Evolutionary conservation across 225 moss, liverwort and hornwort genomes (phyloP).

Genomic region (Polytrichum commune): DNA sequence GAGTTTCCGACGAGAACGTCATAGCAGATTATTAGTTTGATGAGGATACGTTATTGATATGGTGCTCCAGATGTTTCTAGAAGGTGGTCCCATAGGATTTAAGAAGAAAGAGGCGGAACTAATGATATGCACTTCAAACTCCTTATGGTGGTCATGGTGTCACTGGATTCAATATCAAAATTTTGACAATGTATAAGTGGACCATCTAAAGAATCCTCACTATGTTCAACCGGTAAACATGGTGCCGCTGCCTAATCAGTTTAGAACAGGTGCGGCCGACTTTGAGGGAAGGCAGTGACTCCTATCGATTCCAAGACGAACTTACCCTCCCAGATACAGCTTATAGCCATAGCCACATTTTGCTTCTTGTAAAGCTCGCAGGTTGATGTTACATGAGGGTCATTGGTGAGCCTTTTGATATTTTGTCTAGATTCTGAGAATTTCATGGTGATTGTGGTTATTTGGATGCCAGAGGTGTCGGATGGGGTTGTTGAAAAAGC

Average conservation of each 20-base stretch:
- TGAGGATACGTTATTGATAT: background rate
- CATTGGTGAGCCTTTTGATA: background rate
- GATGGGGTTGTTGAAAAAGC: background rate
- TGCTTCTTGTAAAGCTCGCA: background rate
- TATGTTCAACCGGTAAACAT: no score
- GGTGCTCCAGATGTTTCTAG: no score
- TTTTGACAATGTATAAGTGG: no score
- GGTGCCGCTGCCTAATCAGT: no score
- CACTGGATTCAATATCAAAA: no score
- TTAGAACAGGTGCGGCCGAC: background rate
- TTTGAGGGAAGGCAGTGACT: constrained; percentile 1
- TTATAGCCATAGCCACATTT: background rate
- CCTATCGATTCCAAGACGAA: constrained; percentile 1
- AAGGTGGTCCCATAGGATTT: background rate
- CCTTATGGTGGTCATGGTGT: no score
- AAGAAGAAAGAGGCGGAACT: background rate
- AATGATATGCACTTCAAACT: no score
- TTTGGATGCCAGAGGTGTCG: background rate
- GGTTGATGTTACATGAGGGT: no score
- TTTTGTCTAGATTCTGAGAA: no score
- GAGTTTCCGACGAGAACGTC: no score
- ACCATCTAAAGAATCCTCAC: background rate
- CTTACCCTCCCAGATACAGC: background rate
- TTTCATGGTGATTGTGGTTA: background rate
- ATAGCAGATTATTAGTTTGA: background rate